phyloP scores from a whole-genome alignment of 805 yeast species.

The Saccharomycopsis oosterbeekiorum region DNA sequence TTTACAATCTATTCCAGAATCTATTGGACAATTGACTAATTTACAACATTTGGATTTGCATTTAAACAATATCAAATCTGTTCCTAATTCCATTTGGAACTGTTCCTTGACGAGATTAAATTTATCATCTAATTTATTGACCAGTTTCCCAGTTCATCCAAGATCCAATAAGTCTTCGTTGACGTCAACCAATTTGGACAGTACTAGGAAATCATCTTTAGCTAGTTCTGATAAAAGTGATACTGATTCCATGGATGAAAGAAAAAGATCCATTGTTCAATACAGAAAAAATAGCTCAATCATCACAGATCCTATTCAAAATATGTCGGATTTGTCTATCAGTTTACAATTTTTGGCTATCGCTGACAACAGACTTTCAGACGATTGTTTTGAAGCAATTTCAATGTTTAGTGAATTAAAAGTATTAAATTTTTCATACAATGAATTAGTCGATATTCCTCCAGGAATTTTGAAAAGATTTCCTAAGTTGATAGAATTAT shows the following conservation, averaged over 20 bases:
- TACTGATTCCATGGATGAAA: not conserved
- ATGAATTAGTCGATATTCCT: slow-evolving; percentile 76
- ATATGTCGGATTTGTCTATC: slow-evolving; percentile 29
- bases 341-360: slow-evolving; percentile 49
- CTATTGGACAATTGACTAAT: slow-evolving; percentile 42
- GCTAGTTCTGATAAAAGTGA: not conserved
- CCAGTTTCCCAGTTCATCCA: slow-evolving; percentile 18
- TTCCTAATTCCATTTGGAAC: slow-evolving; percentile 45
- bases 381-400: slow-evolving; percentile 63
- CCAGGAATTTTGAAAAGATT: slow-evolving; percentile 55
- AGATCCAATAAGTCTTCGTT: slow-evolving; percentile 12
- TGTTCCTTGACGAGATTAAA: slow-evolving; percentile 93
- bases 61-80: slow-evolving; percentile 41
- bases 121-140: slow-evolving; percentile 74
- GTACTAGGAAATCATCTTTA: slow-evolving; percentile 4
- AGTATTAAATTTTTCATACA: slow-evolving; percentile 69
- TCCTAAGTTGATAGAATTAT: slow-evolving; percentile 49
- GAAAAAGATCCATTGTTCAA: slow-evolving; percentile 18
- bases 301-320: not conserved
- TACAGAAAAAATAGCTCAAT: slow-evolving; percentile 21
- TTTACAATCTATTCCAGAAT: slow-evolving; percentile 57
- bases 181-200: slow-evolving; percentile 5
- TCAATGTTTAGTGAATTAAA: slow-evolving; percentile 49
- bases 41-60: slow-evolving; percentile 59
- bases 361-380: slow-evolving; percentile 77